Base-by-base conservation (phyloP, 441 rosid species). In the Gossypium davidsonii region DNA sequence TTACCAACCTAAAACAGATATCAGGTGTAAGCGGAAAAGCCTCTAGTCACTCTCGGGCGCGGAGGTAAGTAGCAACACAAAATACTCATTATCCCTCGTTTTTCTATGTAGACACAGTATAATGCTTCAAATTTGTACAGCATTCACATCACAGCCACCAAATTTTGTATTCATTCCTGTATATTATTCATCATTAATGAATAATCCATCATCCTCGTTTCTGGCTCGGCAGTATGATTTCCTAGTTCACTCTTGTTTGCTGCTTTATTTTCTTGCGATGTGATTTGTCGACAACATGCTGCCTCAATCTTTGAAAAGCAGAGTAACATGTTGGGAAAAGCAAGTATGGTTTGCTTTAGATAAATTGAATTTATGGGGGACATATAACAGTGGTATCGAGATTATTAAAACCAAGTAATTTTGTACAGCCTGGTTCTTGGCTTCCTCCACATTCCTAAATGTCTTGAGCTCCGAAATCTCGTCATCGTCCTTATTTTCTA, bases 1-100 rank as follows among this genome's bases (percentile, higher is more conserved):
- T 84, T 11, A 80, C 85, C 52, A 80, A 71, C 71, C 82, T 82
- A 46, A 80, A 73, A 76, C 87, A 80, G 77, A 3, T 80, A 74
- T 82, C 85, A 2, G 80, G 76, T 2, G 20, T 39, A 62, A 66
- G 80, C 9, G 73, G 77, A 14, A 72, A 25, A 23, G 51, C 57
- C 15, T 69, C 81, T 3, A 72, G 64, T 52, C 80, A 79, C 70
- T 26, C 63, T 31, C 63, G 18, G 26, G 67, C 77, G 5, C 3
- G 46, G 66, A 80, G 75, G 74, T 77, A 74, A 74, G 63, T 75
- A 53, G 10, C 46, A 2, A 28, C 28, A 15, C 59, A 25, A 67
- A 17, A 17, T 67, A 28, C 60, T 51, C 17, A 28, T 51, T 51
- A 20, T 26, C 7, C 49, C 1, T 14, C 3, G 7, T 46, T 44